Evolutionary conservation across 73 alveolate species (phyloP), one percentile per base, ranked within the genome.

Genomic region (Tetrahymena borealis): DNA sequence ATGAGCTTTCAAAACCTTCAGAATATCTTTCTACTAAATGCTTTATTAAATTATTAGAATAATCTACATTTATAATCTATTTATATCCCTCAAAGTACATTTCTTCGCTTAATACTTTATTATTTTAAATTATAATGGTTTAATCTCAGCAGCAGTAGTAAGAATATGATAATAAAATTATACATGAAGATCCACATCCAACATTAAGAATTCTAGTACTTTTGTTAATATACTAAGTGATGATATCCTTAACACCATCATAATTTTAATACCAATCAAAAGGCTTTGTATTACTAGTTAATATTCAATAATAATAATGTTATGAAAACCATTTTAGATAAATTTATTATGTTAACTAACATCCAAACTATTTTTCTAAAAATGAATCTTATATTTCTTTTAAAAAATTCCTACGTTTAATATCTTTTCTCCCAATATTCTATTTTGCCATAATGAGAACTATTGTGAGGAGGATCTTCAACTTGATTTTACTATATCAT

Each of bases 251-350:
- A 39, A 95, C 90, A 40, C 95, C 95, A 78, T 78, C 94, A 33
- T 78, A 95, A 43, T 94, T 91, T 39, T 95, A 78, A 43, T 91
- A 95, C 97, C 97, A 95, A 60, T 95, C 97, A 41, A 93, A 95
- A 35, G 91, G 94, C 90, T 95, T 94, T 38, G 93, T 93, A 39
- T 95, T 94, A 90, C 97, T 95, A 90, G 20, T 79, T 39, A n/a
- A n/a, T n/a, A 38, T 39, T n/a, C 28, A 1, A 38, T 35, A 85
- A 28, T 11, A 12, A 79, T 92, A 85, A 18, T 20, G n/a, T n/a
- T n/a, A n/a, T n/a, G n/a, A n/a, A n/a, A n/a, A n/a, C n/a, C n/a
- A n/a, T n/a, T n/a, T n/a, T n/a, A n/a, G n/a, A n/a, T n/a, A n/a
- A n/a, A n/a, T n/a, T n/a, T n/a, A n/a, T n/a, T n/a, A n/a, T n/a